Conservation (phyloP, 768 basidiomycete genomes). For the Naganishia vishniacii region DNA sequence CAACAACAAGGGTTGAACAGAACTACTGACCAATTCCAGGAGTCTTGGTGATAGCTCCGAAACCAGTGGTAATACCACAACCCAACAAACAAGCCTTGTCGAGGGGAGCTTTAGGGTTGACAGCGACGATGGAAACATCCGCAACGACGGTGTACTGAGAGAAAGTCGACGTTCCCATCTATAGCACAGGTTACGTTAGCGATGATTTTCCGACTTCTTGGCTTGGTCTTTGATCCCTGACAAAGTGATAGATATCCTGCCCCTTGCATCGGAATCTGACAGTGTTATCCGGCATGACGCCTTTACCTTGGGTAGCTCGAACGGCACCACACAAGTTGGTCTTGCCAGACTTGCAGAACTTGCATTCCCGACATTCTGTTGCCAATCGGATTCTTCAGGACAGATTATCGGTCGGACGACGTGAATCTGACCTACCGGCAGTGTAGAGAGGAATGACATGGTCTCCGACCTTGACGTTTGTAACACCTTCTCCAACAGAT, state of each 20-base stretch:
- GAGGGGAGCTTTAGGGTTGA: conserved; percentile 76
- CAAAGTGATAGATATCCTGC: conserved; percentile 77
- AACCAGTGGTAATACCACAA: conserved; percentile 91
- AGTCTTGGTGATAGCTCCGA: conserved; percentile 91
- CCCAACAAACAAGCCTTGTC: conserved; percentile 96
- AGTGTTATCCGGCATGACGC: conserved; percentile 86
- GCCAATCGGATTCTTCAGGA: no score
- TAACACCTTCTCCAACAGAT: conserved; percentile 95
- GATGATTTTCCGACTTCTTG: background rate
- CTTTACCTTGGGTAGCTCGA: conserved; percentile 77
- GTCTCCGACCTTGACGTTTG: conserved; percentile 71
- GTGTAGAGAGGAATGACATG: conserved; percentile 97
- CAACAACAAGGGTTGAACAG: no score
- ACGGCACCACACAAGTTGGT: conserved; percentile 98
- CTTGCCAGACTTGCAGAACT: conserved; percentile 86
- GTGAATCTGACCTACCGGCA: conserved; percentile 63
- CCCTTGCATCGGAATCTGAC: conserved; percentile 86
- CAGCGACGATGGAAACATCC: conserved; percentile 90
- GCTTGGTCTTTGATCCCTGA: background rate
- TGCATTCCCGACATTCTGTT: conserved; percentile 63
- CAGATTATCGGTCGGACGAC: no score
- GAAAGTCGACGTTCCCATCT: conserved; percentile 96
- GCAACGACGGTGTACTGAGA: conserved; percentile 99
- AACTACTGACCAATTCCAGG: conserved; percentile 54
- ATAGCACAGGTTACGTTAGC: background rate